phyloP scores from a whole-genome alignment of 768 basidiomycete species.

The Mrakia frigida region DNA sequence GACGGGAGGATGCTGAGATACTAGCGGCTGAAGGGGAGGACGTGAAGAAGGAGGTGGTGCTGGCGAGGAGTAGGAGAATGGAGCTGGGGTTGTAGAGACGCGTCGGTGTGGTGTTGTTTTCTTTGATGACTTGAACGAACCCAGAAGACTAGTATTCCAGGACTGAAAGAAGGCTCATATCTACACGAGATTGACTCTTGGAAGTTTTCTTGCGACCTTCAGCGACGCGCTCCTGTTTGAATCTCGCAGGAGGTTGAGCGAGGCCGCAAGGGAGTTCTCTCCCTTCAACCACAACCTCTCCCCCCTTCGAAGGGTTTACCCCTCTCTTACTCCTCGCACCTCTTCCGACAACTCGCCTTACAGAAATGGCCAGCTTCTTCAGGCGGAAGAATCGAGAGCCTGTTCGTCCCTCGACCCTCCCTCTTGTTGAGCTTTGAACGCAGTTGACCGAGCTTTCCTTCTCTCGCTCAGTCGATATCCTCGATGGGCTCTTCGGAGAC shows the following conservation, averaged over 20 bases:
- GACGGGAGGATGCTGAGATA: slow-evolving; percentile 12
- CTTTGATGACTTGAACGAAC: slow-evolving; percentile 14
- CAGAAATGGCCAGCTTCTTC: slow-evolving; percentile 2
- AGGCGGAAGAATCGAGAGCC: slow-evolving; percentile 16
- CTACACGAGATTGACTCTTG: too few relatives aligned
- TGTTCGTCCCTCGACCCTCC: background rate
- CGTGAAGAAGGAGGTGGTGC: background rate
- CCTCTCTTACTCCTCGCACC: background rate
- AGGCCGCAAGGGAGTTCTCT: background rate
- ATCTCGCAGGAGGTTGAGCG: too few relatives aligned
- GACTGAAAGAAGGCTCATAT: too few relatives aligned
- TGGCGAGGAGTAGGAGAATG: background rate
- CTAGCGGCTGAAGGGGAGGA: background rate
- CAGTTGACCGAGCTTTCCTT: background rate
- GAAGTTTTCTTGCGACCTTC: too few relatives aligned
- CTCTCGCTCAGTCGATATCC: slow-evolving; percentile 8
- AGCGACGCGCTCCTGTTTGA: too few relatives aligned
- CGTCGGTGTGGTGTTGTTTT: background rate
- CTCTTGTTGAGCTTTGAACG: background rate
- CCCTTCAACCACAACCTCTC: background rate
- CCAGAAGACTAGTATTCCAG: too few relatives aligned
- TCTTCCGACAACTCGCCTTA: background rate
- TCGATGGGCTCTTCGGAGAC: slow-evolving; percentile 20
- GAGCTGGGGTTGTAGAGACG: background rate
- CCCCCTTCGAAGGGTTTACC: background rate